These are phyloP conservation scores for Xylaria scruposa DNA, from an alignment of 495 filamentous ascomycete species.

Conservation along the genomic window DNA sequence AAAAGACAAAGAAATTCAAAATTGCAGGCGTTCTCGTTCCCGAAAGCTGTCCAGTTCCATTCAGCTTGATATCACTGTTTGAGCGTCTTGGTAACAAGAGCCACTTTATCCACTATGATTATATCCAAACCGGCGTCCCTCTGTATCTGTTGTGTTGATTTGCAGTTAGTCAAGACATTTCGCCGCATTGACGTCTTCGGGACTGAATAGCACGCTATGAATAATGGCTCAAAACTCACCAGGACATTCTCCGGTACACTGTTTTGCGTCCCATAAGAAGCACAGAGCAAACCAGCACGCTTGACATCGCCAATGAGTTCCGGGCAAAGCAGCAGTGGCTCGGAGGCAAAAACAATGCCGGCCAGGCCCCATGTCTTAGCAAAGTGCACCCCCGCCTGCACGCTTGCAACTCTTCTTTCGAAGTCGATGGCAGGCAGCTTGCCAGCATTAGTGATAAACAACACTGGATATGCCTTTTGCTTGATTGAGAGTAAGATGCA, in stretches of 20 bases:
- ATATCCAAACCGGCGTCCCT: conserved; percentile 17
- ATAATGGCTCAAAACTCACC: conserved; percentile 29
- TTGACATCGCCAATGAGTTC: conserved; percentile 44
- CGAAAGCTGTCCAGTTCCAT: not conserved
- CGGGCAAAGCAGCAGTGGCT: conserved; percentile 46
- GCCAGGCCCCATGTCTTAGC: conserved; percentile 45
- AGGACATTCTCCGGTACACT: conserved; percentile 39
- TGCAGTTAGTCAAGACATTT: not conserved
- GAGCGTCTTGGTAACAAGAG: conserved; percentile 9
- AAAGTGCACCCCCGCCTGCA: conserved; percentile 49
- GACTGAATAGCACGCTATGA: no score
- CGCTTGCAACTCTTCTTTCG: conserved; percentile 40
- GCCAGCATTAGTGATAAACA: conserved; percentile 50
- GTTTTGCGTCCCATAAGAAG: conserved; percentile 45
- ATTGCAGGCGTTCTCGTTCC: not conserved
- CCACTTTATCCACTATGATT: conserved; percentile 14
- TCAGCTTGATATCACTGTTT: not conserved
- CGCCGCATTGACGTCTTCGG: not conserved
- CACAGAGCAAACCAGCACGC: conserved; percentile 37
- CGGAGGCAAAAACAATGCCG: conserved; percentile 45
- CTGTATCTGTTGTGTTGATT: not conserved
- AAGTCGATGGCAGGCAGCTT: conserved; percentile 40
- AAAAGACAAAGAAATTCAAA: no score
- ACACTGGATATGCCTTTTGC: conserved; percentile 47
- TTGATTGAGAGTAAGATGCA: conserved; percentile 51